A percentile compares a stretch with the other conserved stretches of the same genome.
Evolutionary conservation across 495 filamentous ascomycete species (phyloP).

Genomic region (Glarea lozoyensis): DNA sequence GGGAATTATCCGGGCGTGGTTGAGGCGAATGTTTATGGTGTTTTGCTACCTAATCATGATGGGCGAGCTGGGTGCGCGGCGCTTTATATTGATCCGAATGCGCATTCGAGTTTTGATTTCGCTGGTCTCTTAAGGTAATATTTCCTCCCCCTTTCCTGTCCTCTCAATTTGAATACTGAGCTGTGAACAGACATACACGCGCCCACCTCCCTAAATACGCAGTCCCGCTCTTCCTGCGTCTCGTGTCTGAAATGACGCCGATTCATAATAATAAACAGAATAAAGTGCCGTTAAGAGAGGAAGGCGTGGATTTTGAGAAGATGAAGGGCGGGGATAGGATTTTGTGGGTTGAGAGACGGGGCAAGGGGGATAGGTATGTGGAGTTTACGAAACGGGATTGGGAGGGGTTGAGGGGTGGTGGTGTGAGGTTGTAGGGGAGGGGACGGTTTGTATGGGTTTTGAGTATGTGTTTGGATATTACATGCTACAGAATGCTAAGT

Average conservation of each 20-base stretch:
- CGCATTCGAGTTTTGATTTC: slow-evolving; percentile 40
- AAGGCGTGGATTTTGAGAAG: slow-evolving; percentile 60
- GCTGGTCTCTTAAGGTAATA: slow-evolving; percentile 39
- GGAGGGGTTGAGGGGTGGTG: slow-evolving; percentile 40
- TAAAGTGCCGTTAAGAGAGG: slow-evolving; percentile 62
- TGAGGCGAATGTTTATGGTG: slow-evolving; percentile 77
- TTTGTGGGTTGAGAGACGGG: slow-evolving; percentile 46
- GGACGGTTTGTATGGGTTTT: no score
- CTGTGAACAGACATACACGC: slow-evolving; percentile 36
- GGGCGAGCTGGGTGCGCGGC: slow-evolving; percentile 62
- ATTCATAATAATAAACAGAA: slow-evolving; percentile 85
- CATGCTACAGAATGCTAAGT: no score
- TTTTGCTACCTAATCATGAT: slow-evolving; percentile 60
- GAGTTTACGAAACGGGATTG: slow-evolving; percentile 51
- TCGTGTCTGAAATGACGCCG: slow-evolving; percentile 48
- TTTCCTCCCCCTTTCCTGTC: background rate
- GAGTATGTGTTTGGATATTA: no score
- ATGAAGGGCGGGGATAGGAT: slow-evolving; percentile 39
- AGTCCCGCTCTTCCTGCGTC: slow-evolving; percentile 64
- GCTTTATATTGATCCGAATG: slow-evolving; percentile 34
- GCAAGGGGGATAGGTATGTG: slow-evolving; percentile 40
- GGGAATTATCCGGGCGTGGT: slow-evolving; percentile 55
- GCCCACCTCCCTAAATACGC: slow-evolving; percentile 61
- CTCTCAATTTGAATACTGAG: slow-evolving; percentile 1
- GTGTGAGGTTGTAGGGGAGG: slow-evolving; percentile 42